These are phyloP conservation scores for Arachis hypogaea DNA, from an alignment of 306 rosid genomes.

Conservation along the genomic window DNA sequence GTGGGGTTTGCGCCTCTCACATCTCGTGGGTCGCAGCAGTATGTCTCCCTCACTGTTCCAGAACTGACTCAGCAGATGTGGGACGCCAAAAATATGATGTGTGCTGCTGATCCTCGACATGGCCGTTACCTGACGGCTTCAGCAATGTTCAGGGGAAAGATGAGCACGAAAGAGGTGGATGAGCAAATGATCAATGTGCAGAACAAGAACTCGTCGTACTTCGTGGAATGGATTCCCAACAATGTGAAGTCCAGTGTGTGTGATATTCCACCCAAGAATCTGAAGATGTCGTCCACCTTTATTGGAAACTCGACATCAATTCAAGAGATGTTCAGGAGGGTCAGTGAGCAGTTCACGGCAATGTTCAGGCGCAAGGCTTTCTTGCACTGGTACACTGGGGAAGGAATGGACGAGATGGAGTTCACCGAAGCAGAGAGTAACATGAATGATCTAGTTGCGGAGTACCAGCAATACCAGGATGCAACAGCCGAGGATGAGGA, in stretches of 20 bases:
- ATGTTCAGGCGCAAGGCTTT: constrained; percentile 95
- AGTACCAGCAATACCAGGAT: constrained; percentile 94
- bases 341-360: constrained; percentile 91
- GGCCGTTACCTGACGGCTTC: constrained; percentile 93
- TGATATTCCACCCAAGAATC: constrained; percentile 79
- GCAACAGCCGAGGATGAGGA: constrained; percentile 86
- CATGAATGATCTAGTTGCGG: constrained; percentile 94
- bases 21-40: constrained; percentile 92
- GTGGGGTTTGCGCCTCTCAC: constrained; percentile 96
- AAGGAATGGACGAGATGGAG: constrained; percentile 98
- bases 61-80: constrained; percentile 97
- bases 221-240: constrained; percentile 96
- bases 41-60: constrained; percentile 89
- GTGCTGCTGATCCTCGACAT: constrained; percentile 96
- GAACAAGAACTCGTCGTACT: constrained; percentile 91
- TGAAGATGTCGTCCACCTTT: constrained; percentile 91
- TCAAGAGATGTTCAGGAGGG: constrained; percentile 97
- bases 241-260: constrained; percentile 94
- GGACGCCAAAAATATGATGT: constrained; percentile 97
- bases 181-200: constrained; percentile 95
- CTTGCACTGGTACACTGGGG: constrained; percentile 96
- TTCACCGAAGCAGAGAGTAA: constrained; percentile 93
- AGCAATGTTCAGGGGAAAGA: constrained; percentile 92
- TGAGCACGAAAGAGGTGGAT: constrained; percentile 97
- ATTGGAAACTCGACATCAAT: constrained; percentile 91